Conservation (phyloP, 208 protist species). For the Acanthamoeba sp. region DNA sequence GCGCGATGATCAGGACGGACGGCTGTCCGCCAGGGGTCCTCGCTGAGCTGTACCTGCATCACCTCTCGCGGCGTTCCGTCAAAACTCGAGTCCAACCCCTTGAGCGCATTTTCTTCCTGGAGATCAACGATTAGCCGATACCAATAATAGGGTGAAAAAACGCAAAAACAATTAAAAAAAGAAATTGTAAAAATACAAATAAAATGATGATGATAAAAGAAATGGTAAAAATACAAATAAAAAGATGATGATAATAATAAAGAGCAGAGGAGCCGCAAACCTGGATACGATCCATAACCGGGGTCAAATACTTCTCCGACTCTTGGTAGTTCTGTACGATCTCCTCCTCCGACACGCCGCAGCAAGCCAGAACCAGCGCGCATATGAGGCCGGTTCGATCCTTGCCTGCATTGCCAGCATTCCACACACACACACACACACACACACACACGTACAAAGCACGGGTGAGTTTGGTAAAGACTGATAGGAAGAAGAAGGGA, state of each 20-base stretch:
- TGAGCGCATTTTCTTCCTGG: conserved; percentile 65
- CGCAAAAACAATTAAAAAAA: background rate
- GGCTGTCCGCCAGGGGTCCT: no score
- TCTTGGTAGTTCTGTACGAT: conserved; percentile 63
- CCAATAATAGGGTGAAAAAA: background rate
- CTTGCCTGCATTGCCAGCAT: conserved; percentile 34
- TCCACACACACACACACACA: no score
- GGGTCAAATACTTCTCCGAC: conserved; percentile 35
- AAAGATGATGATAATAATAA: no score
- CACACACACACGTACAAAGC: no score
- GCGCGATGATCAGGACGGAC: no score
- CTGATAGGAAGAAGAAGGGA: background rate
- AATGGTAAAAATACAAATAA: no score
- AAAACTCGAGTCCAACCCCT: conserved; percentile 62
- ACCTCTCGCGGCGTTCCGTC: conserved; percentile 63
- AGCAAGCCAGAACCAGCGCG: conserved; percentile 65
- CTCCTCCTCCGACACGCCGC: conserved; percentile 50
- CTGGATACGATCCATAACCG: conserved; percentile 45
- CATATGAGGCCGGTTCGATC: conserved; percentile 66
- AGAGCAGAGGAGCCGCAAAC: background rate
- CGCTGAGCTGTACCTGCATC: conserved; percentile 39
- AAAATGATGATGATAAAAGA: no score
- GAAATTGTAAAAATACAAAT: no score
- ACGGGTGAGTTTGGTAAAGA: background rate
- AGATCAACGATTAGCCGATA: background rate